Conservation (phyloP, 108 stramenopile species). For the Cyclostephanos tholiformis region DNA sequence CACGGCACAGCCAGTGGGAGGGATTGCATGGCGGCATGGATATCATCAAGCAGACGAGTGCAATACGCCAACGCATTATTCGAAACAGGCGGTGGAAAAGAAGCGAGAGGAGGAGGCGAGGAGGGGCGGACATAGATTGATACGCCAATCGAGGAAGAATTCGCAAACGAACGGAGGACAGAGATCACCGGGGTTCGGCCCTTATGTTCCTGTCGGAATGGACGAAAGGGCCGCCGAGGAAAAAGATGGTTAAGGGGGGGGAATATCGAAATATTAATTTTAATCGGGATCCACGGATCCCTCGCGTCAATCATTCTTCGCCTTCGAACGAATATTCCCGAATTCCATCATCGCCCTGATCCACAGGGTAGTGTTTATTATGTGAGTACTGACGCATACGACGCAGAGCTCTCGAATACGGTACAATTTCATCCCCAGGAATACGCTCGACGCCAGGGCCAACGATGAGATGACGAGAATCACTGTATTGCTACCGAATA, state of each 20-base stretch:
- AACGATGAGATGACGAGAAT: constrained; percentile 42
- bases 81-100: background rate
- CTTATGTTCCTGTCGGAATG: constrained; percentile 24
- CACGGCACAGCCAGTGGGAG: background rate
- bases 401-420: constrained; percentile 71
- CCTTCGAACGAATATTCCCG: background rate
- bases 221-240: constrained; percentile 12
- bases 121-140: background rate
- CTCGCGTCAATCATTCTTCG: background rate
- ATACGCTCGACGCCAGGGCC: constrained; percentile 63
- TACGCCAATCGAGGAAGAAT: constrained; percentile 1
- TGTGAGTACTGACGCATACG: constrained; percentile 73
- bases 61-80: background rate
- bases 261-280: no score
- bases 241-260: constrained; percentile 10
- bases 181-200: constrained; percentile 5
- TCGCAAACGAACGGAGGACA: background rate
- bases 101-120: background rate
- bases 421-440: constrained; percentile 64
- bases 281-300: no score
- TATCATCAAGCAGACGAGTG: background rate
- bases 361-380: constrained; percentile 61
- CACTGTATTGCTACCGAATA: constrained; percentile 29
- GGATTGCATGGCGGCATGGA: background rate
- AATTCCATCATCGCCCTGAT: constrained; percentile 29